phyloP scores from a whole-genome alignment of 2,329 filamentous ascomycete species.

The Neurospora crassa region DNA sequence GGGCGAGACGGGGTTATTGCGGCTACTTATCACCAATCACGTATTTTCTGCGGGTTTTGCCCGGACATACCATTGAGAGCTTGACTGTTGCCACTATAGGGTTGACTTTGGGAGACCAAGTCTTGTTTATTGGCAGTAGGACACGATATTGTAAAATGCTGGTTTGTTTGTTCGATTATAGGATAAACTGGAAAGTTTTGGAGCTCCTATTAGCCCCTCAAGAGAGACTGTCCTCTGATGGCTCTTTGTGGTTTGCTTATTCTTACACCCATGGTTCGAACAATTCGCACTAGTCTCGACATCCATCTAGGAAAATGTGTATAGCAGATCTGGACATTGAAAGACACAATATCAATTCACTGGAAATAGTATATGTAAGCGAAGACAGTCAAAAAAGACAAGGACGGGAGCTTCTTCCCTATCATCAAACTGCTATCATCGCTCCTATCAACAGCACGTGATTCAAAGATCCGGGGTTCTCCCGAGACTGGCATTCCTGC shows the following conservation, averaged over 20 bases:
- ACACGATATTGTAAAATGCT: too few species aligned
- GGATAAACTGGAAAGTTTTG: too few species aligned
- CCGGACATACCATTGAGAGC: background rate
- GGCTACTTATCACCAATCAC: background rate
- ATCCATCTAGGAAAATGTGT: background rate
- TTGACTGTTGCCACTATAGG: background rate
- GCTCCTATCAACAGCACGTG: background rate
- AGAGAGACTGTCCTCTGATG: too few species aligned
- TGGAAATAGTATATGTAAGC: background rate
- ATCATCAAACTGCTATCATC: background rate
- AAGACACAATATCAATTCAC: background rate
- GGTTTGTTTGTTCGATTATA: too few species aligned
- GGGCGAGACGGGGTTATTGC: background rate
- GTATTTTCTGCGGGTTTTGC: background rate
- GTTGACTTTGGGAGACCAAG: background rate
- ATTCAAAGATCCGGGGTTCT: background rate
- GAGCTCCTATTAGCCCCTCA: too few species aligned
- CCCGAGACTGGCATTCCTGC: background rate
- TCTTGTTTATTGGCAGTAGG: background rate
- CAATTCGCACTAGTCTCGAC: background rate
- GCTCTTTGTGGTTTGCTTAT: too few species aligned
- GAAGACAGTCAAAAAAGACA: background rate
- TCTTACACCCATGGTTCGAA: background rate
- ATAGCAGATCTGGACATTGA: background rate
- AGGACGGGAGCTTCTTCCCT: background rate